Percentiles rank a stretch among this genome's conserved stretches.
Conservation (phyloP, 345 rosid genomes). For the Corchorus capsularis region DNA sequence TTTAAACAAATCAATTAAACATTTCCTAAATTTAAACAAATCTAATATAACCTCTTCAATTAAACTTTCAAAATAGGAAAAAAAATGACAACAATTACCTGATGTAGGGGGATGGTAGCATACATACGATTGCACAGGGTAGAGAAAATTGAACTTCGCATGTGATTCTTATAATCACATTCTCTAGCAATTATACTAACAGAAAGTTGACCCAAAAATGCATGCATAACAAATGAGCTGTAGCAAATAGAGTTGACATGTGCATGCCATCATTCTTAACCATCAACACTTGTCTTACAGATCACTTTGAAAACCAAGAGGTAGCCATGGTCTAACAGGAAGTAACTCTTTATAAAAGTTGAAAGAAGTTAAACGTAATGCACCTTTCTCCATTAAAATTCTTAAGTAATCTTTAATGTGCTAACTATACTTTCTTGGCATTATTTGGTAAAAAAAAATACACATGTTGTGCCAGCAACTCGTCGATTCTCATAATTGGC, state of each 20-base stretch:
- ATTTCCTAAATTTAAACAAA: too few relatives aligned
- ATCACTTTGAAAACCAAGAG: not conserved
- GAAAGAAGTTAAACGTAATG: not conserved
- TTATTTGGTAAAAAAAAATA: not conserved
- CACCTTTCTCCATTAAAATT: not conserved
- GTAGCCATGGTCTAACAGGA: not conserved
- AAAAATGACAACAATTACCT: too few relatives aligned
- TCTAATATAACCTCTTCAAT: too few relatives aligned
- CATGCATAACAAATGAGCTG: not conserved
- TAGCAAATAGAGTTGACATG: not conserved
- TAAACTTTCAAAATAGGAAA: too few relatives aligned
- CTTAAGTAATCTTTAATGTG: not conserved
- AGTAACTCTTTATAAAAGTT: not conserved
- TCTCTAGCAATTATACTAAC: not conserved
- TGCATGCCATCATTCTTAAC: not conserved
- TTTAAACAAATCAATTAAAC: too few relatives aligned
- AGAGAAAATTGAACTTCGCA: too few relatives aligned
- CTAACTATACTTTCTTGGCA: not conserved
- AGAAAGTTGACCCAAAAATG: not conserved
- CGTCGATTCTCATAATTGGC: not conserved
- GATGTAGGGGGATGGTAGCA: too few relatives aligned
- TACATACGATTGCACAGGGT: too few relatives aligned
- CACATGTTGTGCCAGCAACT: not conserved
- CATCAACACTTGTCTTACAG: conserved; percentile 1
- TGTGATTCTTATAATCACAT: not conserved